A percentile compares a stretch with the other conserved stretches of the same genome.
These are phyloP conservation scores for Bremia lactucae DNA, from an alignment of 352 stramenopile species.

Conservation along the genomic window DNA sequence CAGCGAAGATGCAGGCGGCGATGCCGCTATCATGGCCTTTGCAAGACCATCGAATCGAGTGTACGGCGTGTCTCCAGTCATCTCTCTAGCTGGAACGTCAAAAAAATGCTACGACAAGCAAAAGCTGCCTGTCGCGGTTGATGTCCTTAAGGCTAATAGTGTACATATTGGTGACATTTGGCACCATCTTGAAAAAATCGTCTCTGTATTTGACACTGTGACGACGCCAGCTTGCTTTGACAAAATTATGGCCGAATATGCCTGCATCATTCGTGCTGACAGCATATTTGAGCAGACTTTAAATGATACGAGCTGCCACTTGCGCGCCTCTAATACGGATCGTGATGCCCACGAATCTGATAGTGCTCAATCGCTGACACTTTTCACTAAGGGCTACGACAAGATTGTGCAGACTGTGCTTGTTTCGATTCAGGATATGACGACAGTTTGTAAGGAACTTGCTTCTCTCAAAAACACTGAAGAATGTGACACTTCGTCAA, in stretches of 20 bases:
- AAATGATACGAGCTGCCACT: background rate
- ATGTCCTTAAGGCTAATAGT: constrained; percentile 26
- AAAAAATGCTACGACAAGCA: background rate
- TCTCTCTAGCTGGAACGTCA: constrained; percentile 5
- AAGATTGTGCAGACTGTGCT: constrained; percentile 65
- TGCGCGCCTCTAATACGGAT: background rate
- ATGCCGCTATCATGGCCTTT: constrained; percentile 44
- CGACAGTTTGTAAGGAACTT: constrained; percentile 34
- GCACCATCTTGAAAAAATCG: constrained; percentile 15
- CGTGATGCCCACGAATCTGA: constrained; percentile 7
- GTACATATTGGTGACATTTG: constrained; percentile 27
- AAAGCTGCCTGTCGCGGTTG: constrained; percentile 18
- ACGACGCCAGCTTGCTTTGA: constrained; percentile 27
- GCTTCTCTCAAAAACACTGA: constrained; percentile 4
- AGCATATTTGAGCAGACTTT: constrained; percentile 31
- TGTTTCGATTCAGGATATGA: constrained; percentile 73
- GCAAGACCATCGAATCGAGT: constrained; percentile 42
- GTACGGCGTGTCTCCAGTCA: constrained; percentile 50
- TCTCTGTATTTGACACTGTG: constrained; percentile 17
- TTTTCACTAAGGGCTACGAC: constrained; percentile 51
- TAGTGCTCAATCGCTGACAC: constrained; percentile 18
- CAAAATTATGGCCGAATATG: constrained; percentile 19
- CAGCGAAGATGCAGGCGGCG: constrained; percentile 32
- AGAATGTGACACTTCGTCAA: constrained; percentile 15
- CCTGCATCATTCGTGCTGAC: constrained; percentile 19